Percentiles rank a stretch among this genome's conserved stretches.
Evolutionary conservation across 2,329 filamentous ascomycete species (phyloP).

Genomic region (Hypoxylon sp.): DNA sequence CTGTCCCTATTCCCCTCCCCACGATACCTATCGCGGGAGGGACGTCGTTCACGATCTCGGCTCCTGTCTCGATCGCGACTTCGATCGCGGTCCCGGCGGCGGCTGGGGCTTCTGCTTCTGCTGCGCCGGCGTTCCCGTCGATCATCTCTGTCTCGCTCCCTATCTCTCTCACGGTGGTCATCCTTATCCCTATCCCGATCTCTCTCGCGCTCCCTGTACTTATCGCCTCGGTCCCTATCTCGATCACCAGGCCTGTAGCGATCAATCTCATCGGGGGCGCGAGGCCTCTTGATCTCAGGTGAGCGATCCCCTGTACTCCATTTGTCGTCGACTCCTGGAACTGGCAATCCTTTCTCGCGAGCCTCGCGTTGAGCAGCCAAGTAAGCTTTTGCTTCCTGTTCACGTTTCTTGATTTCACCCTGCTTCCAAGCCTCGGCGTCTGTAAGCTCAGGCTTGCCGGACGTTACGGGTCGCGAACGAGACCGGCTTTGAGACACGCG

Average conservation of each 20-base stretch:
- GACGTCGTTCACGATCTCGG: conserved; percentile 42
- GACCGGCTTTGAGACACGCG: conserved; percentile 51
- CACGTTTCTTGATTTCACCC: conserved; percentile 71
- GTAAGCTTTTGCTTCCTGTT: conserved; percentile 74
- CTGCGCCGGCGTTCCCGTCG: conserved; percentile 47
- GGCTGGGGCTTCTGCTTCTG: conserved; percentile 34
- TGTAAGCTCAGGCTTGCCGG: conserved; percentile 59
- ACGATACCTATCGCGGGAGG: conserved; percentile 40
- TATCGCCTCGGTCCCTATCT: conserved; percentile 47
- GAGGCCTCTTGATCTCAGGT: conserved; percentile 56
- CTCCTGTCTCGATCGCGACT: conserved; percentile 48
- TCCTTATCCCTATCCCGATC: conserved; percentile 32
- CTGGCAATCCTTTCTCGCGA: conserved; percentile 68
- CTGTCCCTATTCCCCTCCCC: conserved; percentile 45
- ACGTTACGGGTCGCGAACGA: conserved; percentile 58
- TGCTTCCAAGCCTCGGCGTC: conserved; percentile 68
- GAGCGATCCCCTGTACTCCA: conserved; percentile 59
- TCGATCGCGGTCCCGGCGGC: conserved; percentile 43
- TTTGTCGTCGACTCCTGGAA: conserved; percentile 69
- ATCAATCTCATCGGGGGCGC: conserved; percentile 59
- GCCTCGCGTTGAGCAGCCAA: conserved; percentile 72
- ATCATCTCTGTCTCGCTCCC: conserved; percentile 45
- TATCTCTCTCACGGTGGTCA: conserved; percentile 48
- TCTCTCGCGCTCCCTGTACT: conserved; percentile 38
- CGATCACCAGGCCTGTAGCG: conserved; percentile 62